Base-by-base conservation (phyloP, 306 rosid species). In the Cicer chorassanicum region DNA sequence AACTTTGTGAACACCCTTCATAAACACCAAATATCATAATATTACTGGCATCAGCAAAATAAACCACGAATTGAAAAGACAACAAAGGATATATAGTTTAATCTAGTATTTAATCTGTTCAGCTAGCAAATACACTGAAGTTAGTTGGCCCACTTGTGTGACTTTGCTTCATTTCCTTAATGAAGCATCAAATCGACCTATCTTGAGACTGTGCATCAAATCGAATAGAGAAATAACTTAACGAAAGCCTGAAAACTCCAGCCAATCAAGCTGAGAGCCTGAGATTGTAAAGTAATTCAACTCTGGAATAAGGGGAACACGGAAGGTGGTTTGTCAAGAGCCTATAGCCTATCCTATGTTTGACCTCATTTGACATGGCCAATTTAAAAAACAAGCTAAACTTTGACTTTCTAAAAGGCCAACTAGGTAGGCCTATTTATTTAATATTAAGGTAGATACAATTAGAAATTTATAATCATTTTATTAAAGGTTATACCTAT, bases 181-280 rank as follows among this genome's bases (percentile, higher is more conserved):
- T 61, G 50, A 63, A 74, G 39, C 41, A 50, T n/a, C 64, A 63
- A 39, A 34, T 16, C 49, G 50, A 38, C 38, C 38, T 19, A 54
- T 54, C 61, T 8, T 54, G 21, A 34, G 6, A 55, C 6, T 55
- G 38, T 10, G 49, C 53, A 19, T 7, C 48, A 73, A 73, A 60
- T n/a, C 2, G 19, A 9, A 57, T 29, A 60, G 70, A 38, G 13
- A 62, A 62, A 21, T 39, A 57, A 19, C 38, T 56, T 56, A 21
- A 42, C 11, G 6, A 45, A 12, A 39, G 45, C 69, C 34, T 61
- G 42, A 72, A 72, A 49, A 57, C 38, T 34, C 61, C 49, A 36
- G 56, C 3, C 78, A 73, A 62, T 21, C 72, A 63, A 63, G 73
- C 38, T 64, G 68, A 72, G 44, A 34, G 11, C 67, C 14, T 64